phyloP scores from a whole-genome alignment of 352 stramenopile genomes.

The Phytophthora lateralis region DNA sequence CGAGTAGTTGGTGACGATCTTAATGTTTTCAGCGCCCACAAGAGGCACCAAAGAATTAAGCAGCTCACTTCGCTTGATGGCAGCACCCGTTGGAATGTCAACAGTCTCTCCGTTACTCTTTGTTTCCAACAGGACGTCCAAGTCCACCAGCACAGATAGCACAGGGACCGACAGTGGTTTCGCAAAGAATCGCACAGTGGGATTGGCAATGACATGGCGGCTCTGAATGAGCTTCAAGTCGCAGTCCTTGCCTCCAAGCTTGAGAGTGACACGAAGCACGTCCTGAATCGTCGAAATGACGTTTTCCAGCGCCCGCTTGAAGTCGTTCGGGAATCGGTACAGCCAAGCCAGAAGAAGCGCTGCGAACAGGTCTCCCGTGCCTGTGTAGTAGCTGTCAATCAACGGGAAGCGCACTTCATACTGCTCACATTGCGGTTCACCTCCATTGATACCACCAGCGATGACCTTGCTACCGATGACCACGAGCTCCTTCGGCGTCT shows the following conservation, averaged over 20 bases:
- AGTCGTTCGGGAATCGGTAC: slow-evolving; percentile 59
- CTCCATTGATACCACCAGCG: slow-evolving; percentile 6
- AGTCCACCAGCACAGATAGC: slow-evolving; percentile 34
- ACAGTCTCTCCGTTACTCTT: slow-evolving; percentile 12
- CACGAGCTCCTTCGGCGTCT: slow-evolving; percentile 52
- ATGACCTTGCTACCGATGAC: slow-evolving; percentile 73
- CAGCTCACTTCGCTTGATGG: slow-evolving; percentile 22
- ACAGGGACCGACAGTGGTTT: slow-evolving; percentile 41
- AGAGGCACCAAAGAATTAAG: slow-evolving; percentile 24
- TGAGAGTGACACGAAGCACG: slow-evolving; percentile 70
- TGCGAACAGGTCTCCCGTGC: slow-evolving; percentile 83
- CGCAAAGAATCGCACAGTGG: slow-evolving; percentile 53
- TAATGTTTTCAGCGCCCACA: slow-evolving; percentile 30
- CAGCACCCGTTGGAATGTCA: slow-evolving; percentile 25
- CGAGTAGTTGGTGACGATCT: slow-evolving; percentile 34
- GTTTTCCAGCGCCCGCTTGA: slow-evolving; percentile 73
- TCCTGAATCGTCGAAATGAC: slow-evolving; percentile 85
- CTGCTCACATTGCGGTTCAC: slow-evolving; percentile 54
- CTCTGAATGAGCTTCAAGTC: slow-evolving; percentile 88
- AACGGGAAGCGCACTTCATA: slow-evolving; percentile 79
- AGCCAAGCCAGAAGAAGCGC: slow-evolving; percentile 86
- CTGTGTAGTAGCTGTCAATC: slow-evolving; percentile 86
- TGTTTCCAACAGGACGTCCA: slow-evolving; percentile 31
- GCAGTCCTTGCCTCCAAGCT: slow-evolving; percentile 67
- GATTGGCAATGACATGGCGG: slow-evolving; percentile 69